phyloP scores from a whole-genome alignment of 2,329 filamentous ascomycete genomes.

The Clonostachys solani region DNA sequence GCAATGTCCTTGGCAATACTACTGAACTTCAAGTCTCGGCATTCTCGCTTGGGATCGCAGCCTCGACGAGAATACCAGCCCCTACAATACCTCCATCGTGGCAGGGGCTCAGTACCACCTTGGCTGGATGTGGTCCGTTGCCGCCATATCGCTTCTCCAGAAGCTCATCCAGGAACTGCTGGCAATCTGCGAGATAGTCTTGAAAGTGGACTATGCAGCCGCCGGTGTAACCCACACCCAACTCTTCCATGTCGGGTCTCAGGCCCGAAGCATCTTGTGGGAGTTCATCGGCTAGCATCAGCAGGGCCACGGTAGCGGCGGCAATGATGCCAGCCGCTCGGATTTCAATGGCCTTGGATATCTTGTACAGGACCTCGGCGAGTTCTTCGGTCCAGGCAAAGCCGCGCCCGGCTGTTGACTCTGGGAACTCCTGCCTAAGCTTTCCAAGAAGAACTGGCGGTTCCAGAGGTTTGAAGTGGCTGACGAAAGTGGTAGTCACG shows the following conservation, averaged over 20 bases:
- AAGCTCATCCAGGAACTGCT: constrained; percentile 59
- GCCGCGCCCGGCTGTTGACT: constrained; percentile 29
- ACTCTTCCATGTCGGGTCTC: constrained; percentile 28
- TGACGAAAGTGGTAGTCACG: constrained; percentile 69
- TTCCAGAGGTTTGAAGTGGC: constrained; percentile 58
- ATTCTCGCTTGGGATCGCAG: constrained; percentile 25
- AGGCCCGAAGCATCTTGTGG: constrained; percentile 19
- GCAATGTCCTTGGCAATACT: no score
- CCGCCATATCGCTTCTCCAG: constrained; percentile 22
- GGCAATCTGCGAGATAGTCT: constrained; percentile 66
- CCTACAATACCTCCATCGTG: constrained; percentile 60
- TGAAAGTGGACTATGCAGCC: constrained; percentile 79
- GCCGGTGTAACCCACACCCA: constrained; percentile 76
- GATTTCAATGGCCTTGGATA: constrained; percentile 66
- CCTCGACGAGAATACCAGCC: constrained; percentile 54
- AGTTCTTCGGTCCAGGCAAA: constrained; percentile 61
- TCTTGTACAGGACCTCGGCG: constrained; percentile 57
- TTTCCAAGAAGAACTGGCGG: constrained; percentile 34
- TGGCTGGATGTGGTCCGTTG: constrained; percentile 18
- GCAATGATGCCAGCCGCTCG: constrained; percentile 73
- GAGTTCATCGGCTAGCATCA: constrained; percentile 67
- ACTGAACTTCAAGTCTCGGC: constrained; percentile 13
- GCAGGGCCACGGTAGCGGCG: constrained; percentile 65
- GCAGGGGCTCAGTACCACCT: constrained; percentile 48
- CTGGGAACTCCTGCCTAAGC: constrained; percentile 50